Conservation (phyloP, 495 filamentous ascomycete genomes). For the Diplogelasinospora grovesii region DNA sequence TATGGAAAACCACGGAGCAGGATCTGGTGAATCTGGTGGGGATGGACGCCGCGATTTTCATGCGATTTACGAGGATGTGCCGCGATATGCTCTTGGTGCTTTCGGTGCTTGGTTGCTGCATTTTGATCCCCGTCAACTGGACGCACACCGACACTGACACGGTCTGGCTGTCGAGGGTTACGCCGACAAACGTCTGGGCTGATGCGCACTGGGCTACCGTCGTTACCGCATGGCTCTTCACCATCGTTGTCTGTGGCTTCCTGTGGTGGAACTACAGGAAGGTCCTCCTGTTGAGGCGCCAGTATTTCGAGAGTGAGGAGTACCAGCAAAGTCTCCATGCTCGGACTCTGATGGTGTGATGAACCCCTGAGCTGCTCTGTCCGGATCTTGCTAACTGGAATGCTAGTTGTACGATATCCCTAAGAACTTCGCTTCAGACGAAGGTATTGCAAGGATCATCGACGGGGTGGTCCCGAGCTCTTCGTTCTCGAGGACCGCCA, state of each 20-base stretch:
- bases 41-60: slow-evolving; percentile 83
- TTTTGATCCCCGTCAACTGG: slow-evolving; percentile 82
- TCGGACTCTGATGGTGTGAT: slow-evolving; percentile 76
- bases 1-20: slow-evolving; percentile 68
- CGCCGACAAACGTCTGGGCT: slow-evolving; percentile 50
- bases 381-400: slow-evolving; percentile 16
- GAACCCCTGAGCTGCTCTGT: too few species aligned
- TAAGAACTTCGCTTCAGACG: slow-evolving; percentile 62
- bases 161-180: slow-evolving; percentile 47
- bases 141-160: slow-evolving; percentile 44
- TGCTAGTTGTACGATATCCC: slow-evolving; percentile 78
- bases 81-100: slow-evolving; percentile 78
- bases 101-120: slow-evolving; percentile 63
- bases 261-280: slow-evolving; percentile 86
- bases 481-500: slow-evolving; percentile 68
- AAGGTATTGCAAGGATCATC: slow-evolving; percentile 75
- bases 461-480: slow-evolving; percentile 68
- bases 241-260: slow-evolving; percentile 68
- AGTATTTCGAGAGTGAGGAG: slow-evolving; percentile 80
- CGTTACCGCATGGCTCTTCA: slow-evolving; percentile 69
- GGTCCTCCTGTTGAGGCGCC: slow-evolving; percentile 60
- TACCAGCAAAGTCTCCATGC: slow-evolving; percentile 86
- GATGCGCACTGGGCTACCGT: slow-evolving; percentile 73
- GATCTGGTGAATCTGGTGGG: slow-evolving; percentile 72
- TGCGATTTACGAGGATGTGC: slow-evolving; percentile 86